phyloP scores from a whole-genome alignment of 139 green algal species.

The Astrephomene gubernaculifera region DNA sequence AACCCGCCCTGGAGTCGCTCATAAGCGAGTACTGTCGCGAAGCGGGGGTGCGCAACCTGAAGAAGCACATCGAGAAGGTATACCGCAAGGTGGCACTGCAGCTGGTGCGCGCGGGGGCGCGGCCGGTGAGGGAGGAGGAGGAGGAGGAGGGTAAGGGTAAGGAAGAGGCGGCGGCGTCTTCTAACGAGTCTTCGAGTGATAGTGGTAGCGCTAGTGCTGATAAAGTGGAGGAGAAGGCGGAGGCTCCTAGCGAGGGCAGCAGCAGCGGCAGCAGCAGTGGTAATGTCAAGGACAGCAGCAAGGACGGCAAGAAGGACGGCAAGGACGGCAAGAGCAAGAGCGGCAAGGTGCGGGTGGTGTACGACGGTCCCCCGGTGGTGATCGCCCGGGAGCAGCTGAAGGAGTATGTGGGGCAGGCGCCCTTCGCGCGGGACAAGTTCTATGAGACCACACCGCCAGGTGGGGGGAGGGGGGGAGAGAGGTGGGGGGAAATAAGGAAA shows the following conservation, averaged over 20 bases:
- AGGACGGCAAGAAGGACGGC: neutral
- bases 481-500: neutral
- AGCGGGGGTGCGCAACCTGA: conserved; percentile 96
- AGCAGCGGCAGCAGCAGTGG: neutral
- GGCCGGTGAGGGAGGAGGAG: neutral
- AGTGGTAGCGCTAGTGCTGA: too few relatives aligned
- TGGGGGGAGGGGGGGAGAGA: neutral
- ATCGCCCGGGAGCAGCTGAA: conserved; percentile 75
- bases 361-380: conserved; percentile 71
- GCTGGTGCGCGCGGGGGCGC: conserved; percentile 31
- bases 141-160: neutral
- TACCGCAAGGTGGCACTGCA: conserved; percentile 88
- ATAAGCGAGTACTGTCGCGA: conserved; percentile 95
- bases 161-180: neutral
- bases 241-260: neutral
- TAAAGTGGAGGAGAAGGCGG: too few relatives aligned
- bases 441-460: conserved; percentile 59
- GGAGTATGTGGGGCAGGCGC: conserved; percentile 92
- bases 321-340: neutral
- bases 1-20: conserved; percentile 82
- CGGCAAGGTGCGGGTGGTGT: conserved; percentile 47
- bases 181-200: too few relatives aligned
- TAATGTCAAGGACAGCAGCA: neutral
- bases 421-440: conserved; percentile 87
- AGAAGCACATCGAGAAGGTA: conserved; percentile 96